Conservation (phyloP, 768 basidiomycete species). For the Cyathus striatus region DNA sequence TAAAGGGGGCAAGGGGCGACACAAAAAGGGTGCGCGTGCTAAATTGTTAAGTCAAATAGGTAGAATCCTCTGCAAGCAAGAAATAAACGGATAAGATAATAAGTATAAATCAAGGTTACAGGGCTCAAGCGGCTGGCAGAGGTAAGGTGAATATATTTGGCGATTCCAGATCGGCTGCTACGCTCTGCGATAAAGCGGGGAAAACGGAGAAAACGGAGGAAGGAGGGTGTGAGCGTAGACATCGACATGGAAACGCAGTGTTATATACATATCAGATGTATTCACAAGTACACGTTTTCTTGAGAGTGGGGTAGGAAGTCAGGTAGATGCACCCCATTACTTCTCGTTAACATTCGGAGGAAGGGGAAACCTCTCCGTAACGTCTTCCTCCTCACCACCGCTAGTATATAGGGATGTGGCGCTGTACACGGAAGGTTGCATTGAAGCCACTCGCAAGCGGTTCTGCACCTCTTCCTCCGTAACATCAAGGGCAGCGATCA, state of each 20-base stretch:
- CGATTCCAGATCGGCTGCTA: neutral
- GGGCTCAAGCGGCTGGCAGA: neutral
- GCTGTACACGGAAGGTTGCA: constrained; percentile 48
- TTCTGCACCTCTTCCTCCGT: constrained; percentile 40
- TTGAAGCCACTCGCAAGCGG: constrained; percentile 50
- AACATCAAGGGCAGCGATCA: constrained; percentile 62
- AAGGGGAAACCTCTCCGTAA: constrained; percentile 32
- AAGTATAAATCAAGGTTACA: neutral
- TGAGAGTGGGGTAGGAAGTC: too few relatives aligned
- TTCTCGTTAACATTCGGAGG: constrained; percentile 22
- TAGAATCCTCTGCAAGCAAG: too few relatives aligned
- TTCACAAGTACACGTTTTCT: too few relatives aligned
- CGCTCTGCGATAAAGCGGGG: neutral
- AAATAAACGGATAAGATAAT: too few relatives aligned
- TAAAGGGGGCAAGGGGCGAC: too few relatives aligned
- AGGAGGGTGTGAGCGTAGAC: neutral
- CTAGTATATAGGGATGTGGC: constrained; percentile 23
- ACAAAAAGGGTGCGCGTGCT: too few relatives aligned
- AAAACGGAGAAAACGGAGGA: neutral
- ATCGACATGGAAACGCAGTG: neutral
- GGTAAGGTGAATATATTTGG: neutral
- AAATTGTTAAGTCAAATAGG: too few relatives aligned
- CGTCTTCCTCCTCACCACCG: constrained; percentile 28
- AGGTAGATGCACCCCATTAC: too few relatives aligned
- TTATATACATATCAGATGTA: too few relatives aligned